These are phyloP conservation scores for Tolypocladium tropicale DNA, from an alignment of 2,329 filamentous ascomycete species.

Conservation along the genomic window DNA sequence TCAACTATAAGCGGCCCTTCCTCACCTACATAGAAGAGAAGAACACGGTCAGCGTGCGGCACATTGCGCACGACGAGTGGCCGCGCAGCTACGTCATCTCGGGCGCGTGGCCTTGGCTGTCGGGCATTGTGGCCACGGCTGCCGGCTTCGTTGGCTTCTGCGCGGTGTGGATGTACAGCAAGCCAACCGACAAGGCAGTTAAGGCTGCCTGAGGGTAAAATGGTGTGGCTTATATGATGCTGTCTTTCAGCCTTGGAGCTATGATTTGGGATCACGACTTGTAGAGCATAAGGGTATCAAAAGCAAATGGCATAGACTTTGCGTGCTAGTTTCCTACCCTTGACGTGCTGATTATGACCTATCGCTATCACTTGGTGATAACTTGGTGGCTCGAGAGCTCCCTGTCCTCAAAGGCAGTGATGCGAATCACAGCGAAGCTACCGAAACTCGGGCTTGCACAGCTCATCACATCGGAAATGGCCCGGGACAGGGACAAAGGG, in stretches of 20 bases:
- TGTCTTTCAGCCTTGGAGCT: not conserved
- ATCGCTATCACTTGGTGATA: no score
- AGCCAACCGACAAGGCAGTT: slow-evolving; percentile 26
- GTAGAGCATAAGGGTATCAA: not conserved
- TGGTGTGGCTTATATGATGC: not conserved
- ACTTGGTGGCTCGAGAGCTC: not conserved
- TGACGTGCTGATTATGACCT: no score
- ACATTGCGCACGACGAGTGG: slow-evolving; percentile 97
- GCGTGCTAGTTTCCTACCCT: no score
- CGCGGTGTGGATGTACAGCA: slow-evolving; percentile 72
- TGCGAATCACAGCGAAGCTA: no score
- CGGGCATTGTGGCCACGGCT: slow-evolving; percentile 75
- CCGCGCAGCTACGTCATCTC: slow-evolving; percentile 82
- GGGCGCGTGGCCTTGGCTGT: slow-evolving; percentile 90
- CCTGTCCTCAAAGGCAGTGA: no score
- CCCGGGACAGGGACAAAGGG: no score
- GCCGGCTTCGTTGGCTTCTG: slow-evolving; percentile 79
- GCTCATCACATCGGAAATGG: no score
- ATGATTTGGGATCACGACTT: not conserved
- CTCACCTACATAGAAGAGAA: slow-evolving; percentile 86
- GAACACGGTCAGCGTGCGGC: slow-evolving; percentile 84
- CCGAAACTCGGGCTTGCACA: no score
- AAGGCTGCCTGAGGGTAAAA: slow-evolving; percentile 16
- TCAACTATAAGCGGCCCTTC: slow-evolving; percentile 96
- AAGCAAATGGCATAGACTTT: not conserved